Percentiles rank a stretch among this genome's conserved stretches.
These are phyloP conservation scores for Bretziella fagacearum DNA, from an alignment of 2,329 filamentous ascomycete species.

Conservation along the genomic window DNA sequence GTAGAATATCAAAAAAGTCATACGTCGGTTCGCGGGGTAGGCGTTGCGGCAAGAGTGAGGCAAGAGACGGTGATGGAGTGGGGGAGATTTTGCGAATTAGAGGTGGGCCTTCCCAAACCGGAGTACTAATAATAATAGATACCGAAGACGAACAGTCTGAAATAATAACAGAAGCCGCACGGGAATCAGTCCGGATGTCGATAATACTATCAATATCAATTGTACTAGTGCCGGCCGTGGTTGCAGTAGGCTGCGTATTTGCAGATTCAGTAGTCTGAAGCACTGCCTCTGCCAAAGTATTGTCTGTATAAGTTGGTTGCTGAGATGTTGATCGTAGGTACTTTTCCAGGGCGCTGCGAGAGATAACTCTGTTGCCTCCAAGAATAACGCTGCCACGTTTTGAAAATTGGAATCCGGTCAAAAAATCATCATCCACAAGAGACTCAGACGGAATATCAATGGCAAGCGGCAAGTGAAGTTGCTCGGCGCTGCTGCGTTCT, in stretches of 20 bases:
- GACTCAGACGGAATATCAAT: constrained; percentile 39
- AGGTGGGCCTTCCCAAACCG: constrained; percentile 6
- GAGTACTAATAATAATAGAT: not conserved
- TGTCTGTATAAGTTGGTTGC: not conserved
- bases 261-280: not conserved
- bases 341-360: constrained; percentile 10
- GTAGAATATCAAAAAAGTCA: constrained; percentile 9
- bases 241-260: not conserved
- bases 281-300: not conserved
- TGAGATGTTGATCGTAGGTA: constrained; percentile 4
- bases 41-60: constrained; percentile 5
- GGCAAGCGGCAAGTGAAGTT: constrained; percentile 33
- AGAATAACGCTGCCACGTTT: constrained; percentile 44
- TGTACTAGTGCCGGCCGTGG: not conserved
- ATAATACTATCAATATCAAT: not conserved
- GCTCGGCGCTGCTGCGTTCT: not conserved
- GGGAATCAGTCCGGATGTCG: not conserved
- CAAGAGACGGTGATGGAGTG: constrained; percentile 12
- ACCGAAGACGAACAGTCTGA: not conserved
- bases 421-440: constrained; percentile 40
- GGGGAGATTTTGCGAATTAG: constrained; percentile 11
- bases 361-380: constrained; percentile 11
- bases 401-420: constrained; percentile 41
- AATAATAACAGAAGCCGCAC: not conserved
- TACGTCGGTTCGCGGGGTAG: constrained; percentile 8